Percentiles rank a stretch among this genome's conserved stretches.
phyloP scores from a whole-genome alignment of 331 rosid genomes.

The Quercus phellos region DNA sequence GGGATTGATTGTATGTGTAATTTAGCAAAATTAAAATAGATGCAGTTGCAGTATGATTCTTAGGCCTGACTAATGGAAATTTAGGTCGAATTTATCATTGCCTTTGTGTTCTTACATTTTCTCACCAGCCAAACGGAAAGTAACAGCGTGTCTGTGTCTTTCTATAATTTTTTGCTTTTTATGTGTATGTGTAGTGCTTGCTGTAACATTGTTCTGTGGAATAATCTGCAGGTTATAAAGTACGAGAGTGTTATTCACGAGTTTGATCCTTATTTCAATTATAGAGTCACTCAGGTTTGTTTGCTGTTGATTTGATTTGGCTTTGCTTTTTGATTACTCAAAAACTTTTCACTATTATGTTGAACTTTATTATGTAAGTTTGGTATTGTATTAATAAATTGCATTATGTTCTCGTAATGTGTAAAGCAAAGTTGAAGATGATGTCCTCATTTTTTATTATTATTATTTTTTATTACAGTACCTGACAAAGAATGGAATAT shows the following conservation, averaged over 20 bases:
- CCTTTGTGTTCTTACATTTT: not conserved
- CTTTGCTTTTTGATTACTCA: not conserved
- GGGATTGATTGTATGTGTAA: not conserved
- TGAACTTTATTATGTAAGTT: not conserved
- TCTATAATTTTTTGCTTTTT: not conserved
- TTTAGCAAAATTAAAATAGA: not conserved
- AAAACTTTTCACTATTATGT: not conserved
- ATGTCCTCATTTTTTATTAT: conserved; percentile 20
- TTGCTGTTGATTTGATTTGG: not conserved
- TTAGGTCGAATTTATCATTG: not conserved
- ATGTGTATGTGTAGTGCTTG: not conserved
- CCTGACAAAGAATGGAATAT: conserved; percentile 90
- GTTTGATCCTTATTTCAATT: conserved; percentile 97
- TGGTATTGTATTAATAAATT: not conserved
- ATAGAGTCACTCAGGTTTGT: conserved; percentile 96
- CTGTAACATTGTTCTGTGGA: conserved; percentile 18
- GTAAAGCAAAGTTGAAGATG: conserved; percentile 16
- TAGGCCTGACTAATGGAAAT: not conserved
- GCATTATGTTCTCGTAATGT: conserved; percentile 5
- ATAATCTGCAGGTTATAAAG: conserved; percentile 79
- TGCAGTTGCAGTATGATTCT: not conserved
- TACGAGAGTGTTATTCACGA: conserved; percentile 98
- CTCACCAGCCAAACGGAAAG: not conserved
- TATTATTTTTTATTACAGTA: conserved; percentile 46
- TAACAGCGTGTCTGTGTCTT: not conserved